These are phyloP conservation scores for Colletotrichum lentis DNA, from an alignment of 2,329 filamentous ascomycete genomes.

Conservation along the genomic window DNA sequence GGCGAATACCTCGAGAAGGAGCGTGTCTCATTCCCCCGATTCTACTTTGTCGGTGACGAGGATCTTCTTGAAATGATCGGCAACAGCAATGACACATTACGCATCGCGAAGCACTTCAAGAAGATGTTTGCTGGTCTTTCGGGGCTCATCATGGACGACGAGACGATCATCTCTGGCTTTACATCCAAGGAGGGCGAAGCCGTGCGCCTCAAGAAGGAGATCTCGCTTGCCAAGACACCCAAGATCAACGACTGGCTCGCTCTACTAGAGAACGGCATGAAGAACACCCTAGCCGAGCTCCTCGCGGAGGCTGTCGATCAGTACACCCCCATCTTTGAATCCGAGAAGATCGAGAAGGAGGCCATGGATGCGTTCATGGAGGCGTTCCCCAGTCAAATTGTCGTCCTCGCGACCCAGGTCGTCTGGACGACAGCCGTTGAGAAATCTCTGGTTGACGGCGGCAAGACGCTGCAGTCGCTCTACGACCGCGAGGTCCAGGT, in stretches of 20 bases:
- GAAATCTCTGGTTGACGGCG: slow-evolving; percentile 75
- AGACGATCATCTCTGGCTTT: slow-evolving; percentile 87
- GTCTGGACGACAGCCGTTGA: slow-evolving; percentile 93
- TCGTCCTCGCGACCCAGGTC: slow-evolving; percentile 91
- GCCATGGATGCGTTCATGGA: slow-evolving; percentile 83
- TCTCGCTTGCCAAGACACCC: slow-evolving; percentile 91
- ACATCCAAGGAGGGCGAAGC: slow-evolving; percentile 95
- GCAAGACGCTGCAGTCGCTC: slow-evolving; percentile 72
- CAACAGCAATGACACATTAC: slow-evolving; percentile 96
- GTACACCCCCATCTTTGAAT: slow-evolving; percentile 80
- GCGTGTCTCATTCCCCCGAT: slow-evolving; percentile 94
- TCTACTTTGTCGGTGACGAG: slow-evolving; percentile 99
- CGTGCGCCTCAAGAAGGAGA: slow-evolving; percentile 86
- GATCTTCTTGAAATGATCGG: slow-evolving; percentile 98
- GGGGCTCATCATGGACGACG: slow-evolving; percentile 89
- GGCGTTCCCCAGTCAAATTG: slow-evolving; percentile 89
- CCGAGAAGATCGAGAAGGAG: slow-evolving; percentile 72
- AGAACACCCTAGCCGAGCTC: slow-evolving; percentile 88
- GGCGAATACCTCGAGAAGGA: slow-evolving; percentile 99
- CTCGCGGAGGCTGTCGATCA: slow-evolving; percentile 85
- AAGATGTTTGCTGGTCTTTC: slow-evolving; percentile 99
- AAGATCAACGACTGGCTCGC: slow-evolving; percentile 99
- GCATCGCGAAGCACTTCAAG: slow-evolving; percentile 97
- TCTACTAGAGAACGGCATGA: slow-evolving; percentile 91
- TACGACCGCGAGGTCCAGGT: slow-evolving; percentile 86